These are phyloP conservation scores for Fusarium sp. DNA, from an alignment of 2,329 filamentous ascomycete species.

Conservation along the genomic window DNA sequence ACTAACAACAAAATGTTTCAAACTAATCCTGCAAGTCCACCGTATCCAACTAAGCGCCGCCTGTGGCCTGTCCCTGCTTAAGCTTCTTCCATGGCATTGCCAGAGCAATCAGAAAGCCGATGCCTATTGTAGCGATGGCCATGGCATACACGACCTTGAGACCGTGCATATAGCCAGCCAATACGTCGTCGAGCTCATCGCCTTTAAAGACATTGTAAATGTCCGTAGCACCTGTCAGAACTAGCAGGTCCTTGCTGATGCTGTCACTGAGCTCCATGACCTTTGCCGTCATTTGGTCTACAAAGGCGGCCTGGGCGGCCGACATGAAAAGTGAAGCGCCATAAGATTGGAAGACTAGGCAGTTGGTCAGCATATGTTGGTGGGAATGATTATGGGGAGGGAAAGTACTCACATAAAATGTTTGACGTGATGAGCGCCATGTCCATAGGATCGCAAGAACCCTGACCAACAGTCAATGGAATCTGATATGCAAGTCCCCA, in stretches of 20 bases:
- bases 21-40: not conserved
- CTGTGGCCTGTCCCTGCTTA: conserved; percentile 5
- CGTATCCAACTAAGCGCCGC: not conserved
- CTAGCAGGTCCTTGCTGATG: conserved; percentile 3
- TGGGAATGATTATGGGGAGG: not conserved
- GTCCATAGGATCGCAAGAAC: conserved; percentile 10
- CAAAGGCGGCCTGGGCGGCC: conserved; percentile 4
- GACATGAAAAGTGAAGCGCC: conserved; percentile 15
- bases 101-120: conserved; percentile 11
- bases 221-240: conserved; percentile 8
- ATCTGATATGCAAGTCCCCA: conserved; percentile 59
- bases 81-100: conserved; percentile 12
- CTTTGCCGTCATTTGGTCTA: conserved; percentile 6
- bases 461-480: conserved; percentile 44
- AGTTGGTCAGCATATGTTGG: not conserved
- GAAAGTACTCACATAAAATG: conserved; percentile 1
- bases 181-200: conserved; percentile 4
- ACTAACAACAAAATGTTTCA: not conserved
- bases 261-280: conserved; percentile 9
- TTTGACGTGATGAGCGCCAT: conserved; percentile 12
- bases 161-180: conserved; percentile 12
- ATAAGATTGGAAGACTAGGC: conserved; percentile 9
- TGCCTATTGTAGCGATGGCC: conserved; percentile 4
- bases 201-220: conserved; percentile 13
- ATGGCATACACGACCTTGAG: conserved; percentile 10